phyloP scores from a whole-genome alignment of 106 monocot species.

The Apostasia shenzhenica region DNA sequence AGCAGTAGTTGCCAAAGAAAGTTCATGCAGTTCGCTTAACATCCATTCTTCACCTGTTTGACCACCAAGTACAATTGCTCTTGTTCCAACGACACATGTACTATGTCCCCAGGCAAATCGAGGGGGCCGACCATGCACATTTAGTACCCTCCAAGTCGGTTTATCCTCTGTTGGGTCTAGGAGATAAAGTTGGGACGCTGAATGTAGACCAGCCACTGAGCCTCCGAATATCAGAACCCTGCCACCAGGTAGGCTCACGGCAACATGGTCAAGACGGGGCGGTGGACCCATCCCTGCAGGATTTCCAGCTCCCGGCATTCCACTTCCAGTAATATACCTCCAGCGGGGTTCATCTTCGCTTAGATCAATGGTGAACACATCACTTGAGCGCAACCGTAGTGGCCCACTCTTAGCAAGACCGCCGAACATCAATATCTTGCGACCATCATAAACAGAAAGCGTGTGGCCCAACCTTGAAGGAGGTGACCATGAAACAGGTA shows the following conservation, averaged over 20 bases:
- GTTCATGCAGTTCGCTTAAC: slow-evolving; percentile 81
- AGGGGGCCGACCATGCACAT: slow-evolving; percentile 82
- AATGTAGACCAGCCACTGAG: slow-evolving; percentile 90
- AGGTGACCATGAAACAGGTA: slow-evolving; percentile 81
- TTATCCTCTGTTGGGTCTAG: slow-evolving; percentile 89
- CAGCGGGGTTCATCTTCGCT: slow-evolving; percentile 76
- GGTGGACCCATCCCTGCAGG: slow-evolving; percentile 79
- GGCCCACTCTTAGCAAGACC: slow-evolving; percentile 95
- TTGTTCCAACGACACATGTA: slow-evolving; percentile 85
- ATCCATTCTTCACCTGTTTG: slow-evolving; percentile 99
- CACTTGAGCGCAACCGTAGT: slow-evolving; percentile 71
- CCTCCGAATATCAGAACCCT: slow-evolving; percentile 94
- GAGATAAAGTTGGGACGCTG: slow-evolving; percentile 89
- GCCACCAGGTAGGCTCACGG: slow-evolving; percentile 75
- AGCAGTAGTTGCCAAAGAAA: slow-evolving; percentile 42
- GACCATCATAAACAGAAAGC: slow-evolving; percentile 67
- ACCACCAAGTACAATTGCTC: slow-evolving; percentile 80
- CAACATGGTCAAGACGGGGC: slow-evolving; percentile 93
- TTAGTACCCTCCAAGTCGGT: slow-evolving; percentile 86
- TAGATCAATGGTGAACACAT: slow-evolving; percentile 87
- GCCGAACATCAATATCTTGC: slow-evolving; percentile 93
- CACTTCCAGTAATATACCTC: slow-evolving; percentile 84
- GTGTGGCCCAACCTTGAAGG: slow-evolving; percentile 94
- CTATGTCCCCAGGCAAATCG: slow-evolving; percentile 98
- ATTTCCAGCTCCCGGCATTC: slow-evolving; percentile 94